Evolutionary conservation across 192 early-diverging fungal genomes (phyloP).

Genomic region (Powellomyces hirtus): DNA sequence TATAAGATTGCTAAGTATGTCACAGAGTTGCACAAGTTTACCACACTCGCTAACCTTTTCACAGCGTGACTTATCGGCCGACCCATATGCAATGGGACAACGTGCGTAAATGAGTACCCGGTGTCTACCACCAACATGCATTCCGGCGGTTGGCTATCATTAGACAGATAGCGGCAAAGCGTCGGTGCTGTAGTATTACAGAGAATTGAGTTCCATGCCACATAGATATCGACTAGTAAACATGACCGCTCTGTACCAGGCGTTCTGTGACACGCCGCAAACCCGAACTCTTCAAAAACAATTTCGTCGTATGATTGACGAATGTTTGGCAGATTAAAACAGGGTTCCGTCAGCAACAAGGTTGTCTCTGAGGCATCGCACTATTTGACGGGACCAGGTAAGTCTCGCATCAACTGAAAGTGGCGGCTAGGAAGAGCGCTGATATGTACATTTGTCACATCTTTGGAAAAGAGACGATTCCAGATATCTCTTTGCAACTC

Average conservation of each 20-base stretch:
- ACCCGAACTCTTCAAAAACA: constrained; percentile 82
- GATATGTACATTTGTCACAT: constrained; percentile 57
- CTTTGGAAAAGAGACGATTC: constrained; percentile 71
- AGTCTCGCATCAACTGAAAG: too few relatives aligned
- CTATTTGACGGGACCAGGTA: too few relatives aligned
- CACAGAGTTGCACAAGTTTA: not conserved
- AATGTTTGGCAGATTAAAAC: constrained; percentile 73
- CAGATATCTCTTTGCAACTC: constrained; percentile 73
- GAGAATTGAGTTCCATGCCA: not conserved
- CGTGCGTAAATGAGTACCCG: constrained; percentile 79
- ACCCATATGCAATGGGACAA: constrained; percentile 65
- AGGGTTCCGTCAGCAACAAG: constrained; percentile 73
- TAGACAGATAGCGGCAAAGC: not conserved
- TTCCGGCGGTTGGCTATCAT: not conserved
- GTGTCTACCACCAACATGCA: constrained; percentile 66
- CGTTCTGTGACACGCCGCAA: constrained; percentile 37
- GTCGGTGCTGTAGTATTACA: not conserved
- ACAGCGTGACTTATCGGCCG: constrained; percentile 57
- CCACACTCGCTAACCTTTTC: constrained; percentile 35
- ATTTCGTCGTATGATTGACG: constrained; percentile 75
- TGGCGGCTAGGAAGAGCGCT: too few relatives aligned
- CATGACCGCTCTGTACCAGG: too few relatives aligned
- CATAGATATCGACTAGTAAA: too few relatives aligned
- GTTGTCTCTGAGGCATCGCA: constrained; percentile 58
- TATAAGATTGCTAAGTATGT: constrained; percentile 6